Evolutionary conservation across 331 rosid genomes (phyloP).

Genomic region (Ulmus americana): DNA sequence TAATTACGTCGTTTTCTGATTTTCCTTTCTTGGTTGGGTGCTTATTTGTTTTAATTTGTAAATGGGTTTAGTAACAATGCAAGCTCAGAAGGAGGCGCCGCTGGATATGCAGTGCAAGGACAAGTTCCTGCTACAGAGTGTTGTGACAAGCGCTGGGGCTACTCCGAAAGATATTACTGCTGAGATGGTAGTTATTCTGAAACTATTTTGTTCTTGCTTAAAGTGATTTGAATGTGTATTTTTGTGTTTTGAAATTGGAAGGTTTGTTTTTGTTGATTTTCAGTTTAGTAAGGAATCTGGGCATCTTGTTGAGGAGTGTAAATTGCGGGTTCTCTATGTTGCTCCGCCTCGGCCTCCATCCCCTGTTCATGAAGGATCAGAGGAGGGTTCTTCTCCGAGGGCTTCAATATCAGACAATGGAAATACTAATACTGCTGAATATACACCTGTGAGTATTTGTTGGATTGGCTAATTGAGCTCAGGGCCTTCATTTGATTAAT

Average conservation of each 20-base stretch:
- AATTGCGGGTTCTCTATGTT: constrained; percentile 73
- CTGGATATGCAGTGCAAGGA: constrained; percentile 85
- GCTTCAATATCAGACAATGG: constrained; percentile 83
- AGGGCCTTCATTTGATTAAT: neutral
- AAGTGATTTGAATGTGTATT: neutral
- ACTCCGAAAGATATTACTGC: constrained; percentile 55
- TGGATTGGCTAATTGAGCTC: constrained; percentile 7
- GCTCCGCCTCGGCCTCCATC: constrained; percentile 83
- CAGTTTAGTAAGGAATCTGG: constrained; percentile 80
- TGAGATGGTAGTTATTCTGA: constrained; percentile 47
- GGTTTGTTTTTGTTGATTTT: constrained; percentile 20
- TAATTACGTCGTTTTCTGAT: neutral
- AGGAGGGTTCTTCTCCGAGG: constrained; percentile 83
- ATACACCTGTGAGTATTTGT: constrained; percentile 44
- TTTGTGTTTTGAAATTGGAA: constrained; percentile 1
- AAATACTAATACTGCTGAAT: constrained; percentile 45
- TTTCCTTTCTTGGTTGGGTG: neutral
- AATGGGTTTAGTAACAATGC: constrained; percentile 66
- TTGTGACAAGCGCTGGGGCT: constrained; percentile 47
- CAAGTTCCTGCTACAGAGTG: constrained; percentile 89
- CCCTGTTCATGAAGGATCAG: constrained; percentile 82
- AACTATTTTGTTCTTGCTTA: neutral
- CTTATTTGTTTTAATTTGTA: constrained; percentile 1
- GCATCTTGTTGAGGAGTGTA: constrained; percentile 65
- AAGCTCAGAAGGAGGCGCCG: constrained; percentile 82